These are phyloP conservation scores for Pelargonium australe DNA, from an alignment of 441 rosid genomes.

Conservation along the genomic window DNA sequence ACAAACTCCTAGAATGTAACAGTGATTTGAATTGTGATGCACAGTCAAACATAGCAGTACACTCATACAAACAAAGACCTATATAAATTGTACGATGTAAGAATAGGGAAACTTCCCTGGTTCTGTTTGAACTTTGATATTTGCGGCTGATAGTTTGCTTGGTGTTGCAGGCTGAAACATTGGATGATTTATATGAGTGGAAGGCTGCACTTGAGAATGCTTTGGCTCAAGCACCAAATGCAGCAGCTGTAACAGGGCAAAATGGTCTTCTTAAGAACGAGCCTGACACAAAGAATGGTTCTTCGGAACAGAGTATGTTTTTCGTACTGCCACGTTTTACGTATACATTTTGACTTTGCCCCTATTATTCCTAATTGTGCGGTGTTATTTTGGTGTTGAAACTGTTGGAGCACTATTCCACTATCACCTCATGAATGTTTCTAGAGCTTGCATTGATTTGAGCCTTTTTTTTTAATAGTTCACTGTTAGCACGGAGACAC, in stretches of 20 bases:
- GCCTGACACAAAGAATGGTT: slow-evolving; percentile 45
- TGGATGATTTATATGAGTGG: slow-evolving; percentile 92
- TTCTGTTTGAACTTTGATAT: slow-evolving; percentile 11
- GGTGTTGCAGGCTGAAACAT: slow-evolving; percentile 74
- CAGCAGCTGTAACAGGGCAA: slow-evolving; percentile 69
- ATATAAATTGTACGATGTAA: background rate
- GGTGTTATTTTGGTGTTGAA: background rate
- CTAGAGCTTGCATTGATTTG: background rate
- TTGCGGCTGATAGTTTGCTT: slow-evolving; percentile 16
- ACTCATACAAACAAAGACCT: too few relatives aligned
- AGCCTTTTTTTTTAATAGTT: background rate
- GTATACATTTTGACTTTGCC: slow-evolving; percentile 5
- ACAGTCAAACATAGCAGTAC: background rate
- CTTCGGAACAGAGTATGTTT: slow-evolving; percentile 53
- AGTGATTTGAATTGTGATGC: background rate
- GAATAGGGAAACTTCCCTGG: slow-evolving; percentile 3
- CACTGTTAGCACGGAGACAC: background rate
- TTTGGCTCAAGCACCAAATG: slow-evolving; percentile 78
- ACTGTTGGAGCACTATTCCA: background rate
- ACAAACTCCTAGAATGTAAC: background rate
- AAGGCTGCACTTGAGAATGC: slow-evolving; percentile 89
- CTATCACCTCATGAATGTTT: background rate
- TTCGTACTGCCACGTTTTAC: slow-evolving; percentile 11
- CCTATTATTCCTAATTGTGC: background rate
- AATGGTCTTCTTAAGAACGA: slow-evolving; percentile 75